phyloP scores from a whole-genome alignment of 257 asterid genomes.

The Galeopsis tetrahit region DNA sequence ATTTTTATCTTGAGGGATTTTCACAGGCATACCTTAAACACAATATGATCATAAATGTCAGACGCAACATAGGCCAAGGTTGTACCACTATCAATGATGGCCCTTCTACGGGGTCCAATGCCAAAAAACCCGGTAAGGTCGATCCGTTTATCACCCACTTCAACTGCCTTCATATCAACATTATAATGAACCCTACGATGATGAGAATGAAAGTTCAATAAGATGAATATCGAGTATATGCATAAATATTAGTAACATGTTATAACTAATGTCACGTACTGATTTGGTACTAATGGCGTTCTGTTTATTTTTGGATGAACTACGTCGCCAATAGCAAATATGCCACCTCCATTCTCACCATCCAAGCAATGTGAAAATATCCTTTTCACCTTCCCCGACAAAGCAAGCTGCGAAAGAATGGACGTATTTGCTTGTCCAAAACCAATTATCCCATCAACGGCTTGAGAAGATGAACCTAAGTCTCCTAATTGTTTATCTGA shows the following conservation, averaged over 20 bases:
- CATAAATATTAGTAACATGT: neutral
- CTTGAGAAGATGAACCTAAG: conserved; percentile 50
- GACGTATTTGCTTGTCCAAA: conserved; percentile 73
- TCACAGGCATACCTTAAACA: conserved; percentile 42
- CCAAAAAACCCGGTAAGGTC: conserved; percentile 48
- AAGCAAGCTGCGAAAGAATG: conserved; percentile 65
- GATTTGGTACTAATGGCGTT: conserved; percentile 49
- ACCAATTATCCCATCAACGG: conserved; percentile 74
- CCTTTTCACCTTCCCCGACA: conserved; percentile 52
- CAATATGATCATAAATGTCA: conserved; percentile 45
- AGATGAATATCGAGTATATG: conserved; percentile 13
- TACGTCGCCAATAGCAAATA: conserved; percentile 67
- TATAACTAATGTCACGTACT: conserved; percentile 44
- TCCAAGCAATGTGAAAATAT: conserved; percentile 72
- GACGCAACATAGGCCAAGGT: conserved; percentile 73
- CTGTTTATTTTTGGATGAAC: conserved; percentile 57
- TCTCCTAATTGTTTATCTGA: conserved; percentile 60
- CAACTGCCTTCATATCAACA: conserved; percentile 55
- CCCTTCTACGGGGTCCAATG: conserved; percentile 38
- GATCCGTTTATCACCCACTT: conserved; percentile 53
- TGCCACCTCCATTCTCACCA: conserved; percentile 64
- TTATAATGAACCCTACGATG: conserved; percentile 62
- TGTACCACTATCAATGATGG: conserved; percentile 72
- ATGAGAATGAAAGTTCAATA: conserved; percentile 33
- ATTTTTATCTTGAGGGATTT: conserved; percentile 1